These are phyloP conservation scores for Azolla pinnata DNA, from an alignment of 75 land plant species.

Conservation along the genomic window DNA sequence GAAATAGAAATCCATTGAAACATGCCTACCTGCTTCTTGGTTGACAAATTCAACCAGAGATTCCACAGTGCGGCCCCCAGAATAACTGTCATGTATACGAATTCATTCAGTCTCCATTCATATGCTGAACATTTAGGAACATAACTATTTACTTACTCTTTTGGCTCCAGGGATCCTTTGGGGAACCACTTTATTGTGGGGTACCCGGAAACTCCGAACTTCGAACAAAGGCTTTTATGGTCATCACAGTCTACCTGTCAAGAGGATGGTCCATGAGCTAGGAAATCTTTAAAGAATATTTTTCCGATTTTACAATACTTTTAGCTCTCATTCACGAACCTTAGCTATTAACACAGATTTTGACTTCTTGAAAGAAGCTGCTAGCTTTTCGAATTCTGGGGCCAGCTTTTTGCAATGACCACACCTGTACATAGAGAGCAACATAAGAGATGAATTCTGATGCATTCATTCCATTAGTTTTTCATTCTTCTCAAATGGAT, in stretches of 20 bases:
- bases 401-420: slow-evolving; percentile 98
- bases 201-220: slow-evolving; percentile 76
- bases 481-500: too few species aligned
- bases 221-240: slow-evolving; percentile 76
- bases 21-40: slow-evolving; percentile 73
- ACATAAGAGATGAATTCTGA: too few species aligned
- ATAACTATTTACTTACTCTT: slow-evolving; percentile 65
- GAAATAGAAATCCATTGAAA: too few species aligned
- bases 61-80: slow-evolving; percentile 81
- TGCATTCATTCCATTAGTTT: too few species aligned
- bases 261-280: background rate
- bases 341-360: slow-evolving; percentile 86
- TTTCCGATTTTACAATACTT: too few species aligned
- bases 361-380: slow-evolving; percentile 65
- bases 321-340: slow-evolving; percentile 46
- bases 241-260: slow-evolving; percentile 93
- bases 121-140: too few species aligned
- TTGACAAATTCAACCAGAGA: slow-evolving; percentile 85
- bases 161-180: slow-evolving; percentile 84
- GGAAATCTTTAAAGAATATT: too few species aligned
- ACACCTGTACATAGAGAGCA: slow-evolving; percentile 48
- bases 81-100: slow-evolving; percentile 69
- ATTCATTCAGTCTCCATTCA: too few species aligned
- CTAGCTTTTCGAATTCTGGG: slow-evolving; percentile 94
- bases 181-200: slow-evolving; percentile 99